Evolutionary conservation across 208 protist species (phyloP), one percentile per base, ranked within the genome.

Genomic region (Trichomonas tenax): DNA sequence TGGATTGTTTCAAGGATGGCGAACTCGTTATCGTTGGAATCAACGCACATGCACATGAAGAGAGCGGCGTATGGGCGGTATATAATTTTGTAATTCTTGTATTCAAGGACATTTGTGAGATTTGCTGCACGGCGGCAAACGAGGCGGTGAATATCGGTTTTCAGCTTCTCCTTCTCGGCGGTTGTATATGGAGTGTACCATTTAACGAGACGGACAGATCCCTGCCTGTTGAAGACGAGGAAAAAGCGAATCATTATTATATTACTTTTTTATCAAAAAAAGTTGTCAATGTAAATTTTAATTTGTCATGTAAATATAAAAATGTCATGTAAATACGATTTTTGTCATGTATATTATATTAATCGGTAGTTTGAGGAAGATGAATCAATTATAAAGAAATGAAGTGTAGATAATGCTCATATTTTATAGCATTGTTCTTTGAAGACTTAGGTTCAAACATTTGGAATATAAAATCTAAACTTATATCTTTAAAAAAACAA

Each of bases 211-310:
- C 93, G 93, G 34, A 81, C 51, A 36, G 46, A 45, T 34, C 93
- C 93, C 45, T 96, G 93, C 49, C 51, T 72, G 34, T 96, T 96
- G 46, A 82, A 81, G 34, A 96, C 49, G 9, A 96, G 31, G 49
- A 96, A 63, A 49, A 96, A 96, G 49, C 51, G 36, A 82, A 96
- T 96, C 93, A 96, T 96, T n/a, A n/a, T n/a, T n/a, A n/a, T n/a
- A n/a, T n/a, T n/a, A n/a, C n/a, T n/a, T n/a, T n/a, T n/a, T n/a
- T n/a, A n/a, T n/a, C n/a, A n/a, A n/a, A n/a, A n/a, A n/a, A n/a
- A n/a, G n/a, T n/a, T n/a, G n/a, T n/a, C n/a, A n/a, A n/a, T n/a
- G n/a, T n/a, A n/a, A n/a, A n/a, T n/a, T n/a, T n/a, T n/a, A n/a
- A n/a, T n/a, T n/a, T n/a, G n/a, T n/a, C n/a, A n/a, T n/a, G n/a